Percentiles rank a stretch among this genome's conserved stretches.
Conservation (phyloP, 2,329 filamentous ascomycete genomes). For the Aspergillus pseudoterreus region DNA sequence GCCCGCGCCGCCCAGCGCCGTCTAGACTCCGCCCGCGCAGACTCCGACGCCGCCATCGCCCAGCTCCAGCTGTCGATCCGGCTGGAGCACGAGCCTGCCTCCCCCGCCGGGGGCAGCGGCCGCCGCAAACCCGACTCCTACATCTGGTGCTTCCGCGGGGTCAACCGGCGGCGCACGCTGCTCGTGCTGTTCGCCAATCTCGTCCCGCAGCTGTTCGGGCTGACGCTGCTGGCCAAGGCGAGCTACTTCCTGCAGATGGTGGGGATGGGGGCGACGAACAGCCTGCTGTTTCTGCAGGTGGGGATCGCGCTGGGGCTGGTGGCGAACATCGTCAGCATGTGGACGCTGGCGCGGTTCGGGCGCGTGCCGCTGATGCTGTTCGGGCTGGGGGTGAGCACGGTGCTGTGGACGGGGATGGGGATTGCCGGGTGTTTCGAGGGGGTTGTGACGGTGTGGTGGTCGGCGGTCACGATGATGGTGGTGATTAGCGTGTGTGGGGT, state of each 20-base stretch:
- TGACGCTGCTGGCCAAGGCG: slow-evolving; percentile 42
- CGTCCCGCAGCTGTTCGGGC: slow-evolving; percentile 45
- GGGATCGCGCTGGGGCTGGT: slow-evolving; percentile 46
- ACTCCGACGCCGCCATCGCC: slow-evolving; percentile 31
- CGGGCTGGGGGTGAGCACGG: slow-evolving; percentile 23
- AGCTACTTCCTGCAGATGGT: slow-evolving; percentile 40
- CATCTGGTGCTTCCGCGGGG: slow-evolving; percentile 22
- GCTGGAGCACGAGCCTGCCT: slow-evolving; percentile 43
- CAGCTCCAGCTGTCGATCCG: slow-evolving; percentile 43
- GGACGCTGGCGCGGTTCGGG: slow-evolving; percentile 41
- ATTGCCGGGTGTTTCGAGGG: slow-evolving; percentile 46
- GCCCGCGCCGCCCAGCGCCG: slow-evolving; percentile 45
- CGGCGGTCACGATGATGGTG: slow-evolving; percentile 42
- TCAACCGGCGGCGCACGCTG: slow-evolving; percentile 25
- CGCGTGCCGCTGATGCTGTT: slow-evolving; percentile 33
- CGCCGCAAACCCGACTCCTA: slow-evolving; percentile 22
- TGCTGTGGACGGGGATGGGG: slow-evolving; percentile 47
- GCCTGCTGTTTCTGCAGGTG: slow-evolving; percentile 44
- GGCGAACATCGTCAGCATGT: slow-evolving; percentile 45
- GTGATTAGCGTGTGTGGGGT: slow-evolving; percentile 40
- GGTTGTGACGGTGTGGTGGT: slow-evolving; percentile 40
- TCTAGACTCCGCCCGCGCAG: slow-evolving; percentile 42
- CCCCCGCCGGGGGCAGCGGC: too few species aligned
- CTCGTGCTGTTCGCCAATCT: slow-evolving; percentile 39
- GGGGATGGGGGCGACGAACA: slow-evolving; percentile 26